Base-by-base conservation (phyloP, 1,284 basidiomycete genomes). In the Boletus austroedulis region DNA sequence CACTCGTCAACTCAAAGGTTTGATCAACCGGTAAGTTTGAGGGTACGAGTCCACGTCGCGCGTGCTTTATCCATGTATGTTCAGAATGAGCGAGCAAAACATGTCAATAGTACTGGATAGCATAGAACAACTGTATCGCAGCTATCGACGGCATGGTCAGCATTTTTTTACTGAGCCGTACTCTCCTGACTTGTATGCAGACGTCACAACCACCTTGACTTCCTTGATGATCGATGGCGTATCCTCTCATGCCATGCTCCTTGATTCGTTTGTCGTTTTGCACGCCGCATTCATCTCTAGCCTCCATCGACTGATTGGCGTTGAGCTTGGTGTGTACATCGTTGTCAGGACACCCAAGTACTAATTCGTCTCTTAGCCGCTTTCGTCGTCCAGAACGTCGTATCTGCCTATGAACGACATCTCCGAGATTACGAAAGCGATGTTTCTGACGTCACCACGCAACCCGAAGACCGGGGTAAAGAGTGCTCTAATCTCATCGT, bases 201-300 rank as follows among this genome's bases (percentile, higher is more conserved):
- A 97, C 65, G 90, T 98, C 4, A 94, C 94, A 0, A 84, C 88
- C 1, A 86, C 85, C 1, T 71, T 98, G 45, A 93, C 92, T 4
- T 82, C 76, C 2, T 80, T 97, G 47, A 83, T 98, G 54, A 84
- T 97, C 54, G 83, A 90, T 54, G 90, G 90, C 45, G 91, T 97
- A 50, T 85, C 93, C 1, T 84, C 89, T 19, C 89, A 91, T 70
- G 86, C 92, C 0, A 90, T 90, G 50, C 79, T 93, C 5, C 80
- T 98, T 50, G 95, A 98, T 71, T 92, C 92, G 2, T 95, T 94
- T 66, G 92, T 98, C 52, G 88, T 95, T 17, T 80, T 98, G 6
- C 89, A 98, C 69, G 94, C 95, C 0, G 90, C 93, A 0, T 86
- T 99, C 45, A 84, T 97, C 28, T 87, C 92, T 1, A 86, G 88